A percentile compares a stretch with the other conserved stretches of the same genome.
phyloP scores from a whole-genome alignment of 1,139 yeast species.

The Magnusiomyces suaveolens region DNA sequence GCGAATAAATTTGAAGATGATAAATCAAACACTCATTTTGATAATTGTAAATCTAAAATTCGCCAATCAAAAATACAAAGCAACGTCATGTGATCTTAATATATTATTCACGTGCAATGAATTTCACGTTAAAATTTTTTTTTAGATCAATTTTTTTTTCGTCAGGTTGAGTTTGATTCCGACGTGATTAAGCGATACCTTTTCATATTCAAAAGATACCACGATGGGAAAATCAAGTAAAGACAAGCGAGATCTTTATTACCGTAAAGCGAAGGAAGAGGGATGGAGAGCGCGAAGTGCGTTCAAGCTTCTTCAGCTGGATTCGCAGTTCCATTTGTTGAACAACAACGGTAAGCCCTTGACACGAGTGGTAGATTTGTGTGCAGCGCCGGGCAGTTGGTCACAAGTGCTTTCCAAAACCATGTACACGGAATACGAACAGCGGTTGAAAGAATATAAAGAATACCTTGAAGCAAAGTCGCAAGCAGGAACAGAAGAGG shows the following conservation, averaged over 20 bases:
- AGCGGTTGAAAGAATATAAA: conserved; percentile 3
- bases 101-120: too few relatives aligned
- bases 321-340: conserved; percentile 79
- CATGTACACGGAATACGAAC: conserved; percentile 37
- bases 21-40: too few relatives aligned
- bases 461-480: neutral
- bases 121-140: too few relatives aligned
- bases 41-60: too few relatives aligned
- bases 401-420: conserved; percentile 84
- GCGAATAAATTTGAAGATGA: too few relatives aligned
- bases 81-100: too few relatives aligned
- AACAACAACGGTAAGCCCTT: conserved; percentile 38
- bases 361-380: conserved; percentile 80
- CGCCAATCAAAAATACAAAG: too few relatives aligned
- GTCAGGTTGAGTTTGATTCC: too few relatives aligned
- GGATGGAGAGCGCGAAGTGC: conserved; percentile 98
- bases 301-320: conserved; percentile 76
- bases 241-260: conserved; percentile 85
- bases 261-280: conserved; percentile 85
- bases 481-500: neutral
- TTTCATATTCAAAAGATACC: neutral
- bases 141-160: too few relatives aligned
- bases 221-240: conserved; percentile 95
- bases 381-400: conserved; percentile 99
- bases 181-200: too few relatives aligned